phyloP scores from a whole-genome alignment of 2,329 filamentous ascomycete species.

The Hypomyces rosellus region DNA sequence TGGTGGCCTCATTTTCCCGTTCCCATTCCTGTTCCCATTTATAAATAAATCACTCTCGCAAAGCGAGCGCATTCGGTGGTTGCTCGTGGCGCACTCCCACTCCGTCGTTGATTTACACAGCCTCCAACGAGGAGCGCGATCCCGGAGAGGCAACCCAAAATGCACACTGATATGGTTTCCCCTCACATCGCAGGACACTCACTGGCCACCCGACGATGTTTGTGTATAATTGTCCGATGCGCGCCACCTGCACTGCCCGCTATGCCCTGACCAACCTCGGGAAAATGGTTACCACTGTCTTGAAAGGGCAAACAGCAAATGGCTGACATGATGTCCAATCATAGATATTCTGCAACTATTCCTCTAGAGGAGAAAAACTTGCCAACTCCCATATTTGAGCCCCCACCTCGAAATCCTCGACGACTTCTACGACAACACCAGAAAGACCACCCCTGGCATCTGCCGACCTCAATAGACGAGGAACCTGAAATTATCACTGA shows the following conservation, averaged over 20 bases:
- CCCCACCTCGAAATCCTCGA: slow-evolving; percentile 31
- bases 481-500: slow-evolving; percentile 11
- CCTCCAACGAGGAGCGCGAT: too few species aligned
- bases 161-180: neutral
- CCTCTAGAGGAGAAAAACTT: neutral
- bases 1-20: too few species aligned
- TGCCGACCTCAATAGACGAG: slow-evolving; percentile 52
- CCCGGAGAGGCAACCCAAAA: too few species aligned
- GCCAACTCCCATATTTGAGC: slow-evolving; percentile 24
- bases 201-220: neutral
- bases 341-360: slow-evolving; percentile 2
- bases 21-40: too few species aligned
- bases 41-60: too few species aligned
- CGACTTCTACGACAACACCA: slow-evolving; percentile 19
- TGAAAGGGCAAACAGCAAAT: neutral
- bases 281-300: neutral
- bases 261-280: neutral
- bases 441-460: slow-evolving; percentile 12
- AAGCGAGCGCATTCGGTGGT: too few species aligned
- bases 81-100: too few species aligned
- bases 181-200: too few species aligned
- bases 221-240: neutral
- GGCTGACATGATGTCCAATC: slow-evolving; percentile 8
- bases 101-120: too few species aligned
- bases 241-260: slow-evolving; percentile 10